A percentile compares a stretch with the other conserved stretches of the same genome.
phyloP scores from a whole-genome alignment of 192 early-diverging fungal species.

The Fimicolochytrium jonesii region DNA sequence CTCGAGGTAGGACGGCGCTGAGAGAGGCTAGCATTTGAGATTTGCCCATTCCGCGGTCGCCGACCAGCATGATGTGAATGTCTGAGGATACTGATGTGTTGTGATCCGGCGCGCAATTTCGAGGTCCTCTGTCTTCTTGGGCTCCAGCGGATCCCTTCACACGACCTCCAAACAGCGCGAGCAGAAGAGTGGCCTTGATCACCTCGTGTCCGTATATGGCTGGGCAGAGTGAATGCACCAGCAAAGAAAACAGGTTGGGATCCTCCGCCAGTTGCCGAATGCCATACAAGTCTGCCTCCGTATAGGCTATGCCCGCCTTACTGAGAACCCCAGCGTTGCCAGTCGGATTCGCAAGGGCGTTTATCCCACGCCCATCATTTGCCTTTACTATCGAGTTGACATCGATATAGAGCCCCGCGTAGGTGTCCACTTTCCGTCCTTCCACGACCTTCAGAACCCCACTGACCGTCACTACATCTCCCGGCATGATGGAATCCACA shows the following conservation, averaged over 20 bases:
- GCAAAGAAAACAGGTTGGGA: constrained; percentile 58
- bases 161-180: no score
- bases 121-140: no score
- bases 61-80: constrained; percentile 72
- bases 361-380: constrained; percentile 8
- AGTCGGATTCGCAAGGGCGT: no score
- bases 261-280: constrained; percentile 62
- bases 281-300: constrained; percentile 65
- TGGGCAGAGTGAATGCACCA: constrained; percentile 78
- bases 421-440: no score
- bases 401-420: constrained; percentile 72
- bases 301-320: constrained; percentile 66
- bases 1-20: constrained; percentile 70
- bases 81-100: no score
- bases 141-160: no score
- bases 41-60: constrained; percentile 77
- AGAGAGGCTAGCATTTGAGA: constrained; percentile 74
- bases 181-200: constrained; percentile 53
- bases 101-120: no score
- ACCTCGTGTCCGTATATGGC: constrained; percentile 79
- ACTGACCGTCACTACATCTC: constrained; percentile 72
- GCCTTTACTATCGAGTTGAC: constrained; percentile 64
- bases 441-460: constrained; percentile 74
- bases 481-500: constrained; percentile 74
- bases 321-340: constrained; percentile 39